Conservation (phyloP, 2,329 filamentous ascomycete species). For the Cladosporium cucumerinum region DNA sequence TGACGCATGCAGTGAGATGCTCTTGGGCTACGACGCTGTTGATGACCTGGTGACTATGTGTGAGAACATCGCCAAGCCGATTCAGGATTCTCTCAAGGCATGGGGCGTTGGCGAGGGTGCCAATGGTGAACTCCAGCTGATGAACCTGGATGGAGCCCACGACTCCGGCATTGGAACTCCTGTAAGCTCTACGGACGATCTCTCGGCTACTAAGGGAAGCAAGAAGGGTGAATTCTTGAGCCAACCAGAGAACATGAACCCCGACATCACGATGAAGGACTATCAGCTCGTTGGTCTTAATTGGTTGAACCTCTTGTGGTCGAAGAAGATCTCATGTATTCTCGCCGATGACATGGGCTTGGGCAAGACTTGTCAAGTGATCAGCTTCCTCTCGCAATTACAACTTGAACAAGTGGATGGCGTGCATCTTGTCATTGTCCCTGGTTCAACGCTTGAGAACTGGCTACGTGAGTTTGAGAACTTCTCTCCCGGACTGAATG, state of each 20-base stretch:
- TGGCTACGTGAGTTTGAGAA: constrained; percentile 87
- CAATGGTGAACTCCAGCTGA: constrained; percentile 59
- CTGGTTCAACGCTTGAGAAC: constrained; percentile 90
- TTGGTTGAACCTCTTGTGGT: constrained; percentile 84
- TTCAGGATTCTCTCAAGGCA: constrained; percentile 61
- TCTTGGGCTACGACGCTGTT: constrained; percentile 75
- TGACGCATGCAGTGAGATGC: constrained; percentile 68
- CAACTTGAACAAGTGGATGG: constrained; percentile 66
- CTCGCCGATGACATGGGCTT: constrained; percentile 94
- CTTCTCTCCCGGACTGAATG: constrained; percentile 74
- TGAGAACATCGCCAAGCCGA: constrained; percentile 66
- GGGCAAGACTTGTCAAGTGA: constrained; percentile 96
- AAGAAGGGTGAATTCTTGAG: constrained; percentile 48
- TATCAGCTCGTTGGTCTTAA: constrained; percentile 94
- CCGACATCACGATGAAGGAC: constrained; percentile 76
- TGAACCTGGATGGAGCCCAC: constrained; percentile 52
- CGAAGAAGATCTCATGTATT: constrained; percentile 78
- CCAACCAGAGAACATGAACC: constrained; percentile 75
- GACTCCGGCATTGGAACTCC: constrained; percentile 69
- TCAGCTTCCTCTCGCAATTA: constrained; percentile 82
- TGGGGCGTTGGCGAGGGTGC: constrained; percentile 64
- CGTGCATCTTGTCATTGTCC: constrained; percentile 82
- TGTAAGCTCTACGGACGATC: constrained; percentile 37
- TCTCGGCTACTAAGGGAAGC: constrained; percentile 35
- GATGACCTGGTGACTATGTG: constrained; percentile 77